phyloP scores from a whole-genome alignment of 2,329 filamentous ascomycete genomes.

The Penicillium thymicola region DNA sequence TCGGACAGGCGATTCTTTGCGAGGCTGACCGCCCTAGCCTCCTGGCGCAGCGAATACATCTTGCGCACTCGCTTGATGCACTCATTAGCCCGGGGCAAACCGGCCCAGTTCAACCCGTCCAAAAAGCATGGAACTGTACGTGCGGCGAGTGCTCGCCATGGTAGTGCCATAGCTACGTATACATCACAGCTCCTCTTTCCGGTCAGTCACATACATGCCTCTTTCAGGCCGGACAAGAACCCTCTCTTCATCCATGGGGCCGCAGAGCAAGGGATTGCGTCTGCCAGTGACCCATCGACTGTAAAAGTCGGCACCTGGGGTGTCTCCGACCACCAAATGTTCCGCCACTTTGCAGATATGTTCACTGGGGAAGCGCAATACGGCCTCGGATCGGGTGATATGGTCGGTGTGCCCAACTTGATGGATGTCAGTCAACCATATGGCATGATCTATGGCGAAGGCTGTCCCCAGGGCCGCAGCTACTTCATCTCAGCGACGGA shows the following conservation, averaged over 20 bases:
- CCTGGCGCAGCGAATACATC: slow-evolving; percentile 95
- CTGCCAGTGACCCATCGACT: slow-evolving; percentile 72
- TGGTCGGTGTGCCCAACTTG: slow-evolving; percentile 73
- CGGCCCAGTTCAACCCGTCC: slow-evolving; percentile 52
- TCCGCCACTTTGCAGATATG: slow-evolving; percentile 74
- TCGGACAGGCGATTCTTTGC: slow-evolving; percentile 77
- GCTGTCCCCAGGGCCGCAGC: slow-evolving; percentile 74
- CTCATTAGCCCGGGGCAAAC: slow-evolving; percentile 78
- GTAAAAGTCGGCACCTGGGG: slow-evolving; percentile 81
- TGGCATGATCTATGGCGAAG: slow-evolving; percentile 81
- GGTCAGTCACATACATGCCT: slow-evolving; percentile 75
- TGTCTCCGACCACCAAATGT: slow-evolving; percentile 68
- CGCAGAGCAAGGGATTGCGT: slow-evolving; percentile 72
- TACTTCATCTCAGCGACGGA: slow-evolving; percentile 75
- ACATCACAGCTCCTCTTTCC: slow-evolving; percentile 77
- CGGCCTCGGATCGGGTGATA: slow-evolving; percentile 72
- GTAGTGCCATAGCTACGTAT: slow-evolving; percentile 76
- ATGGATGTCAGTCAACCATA: slow-evolving; percentile 88
- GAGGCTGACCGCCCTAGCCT: slow-evolving; percentile 76
- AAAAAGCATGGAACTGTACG: slow-evolving; percentile 53
- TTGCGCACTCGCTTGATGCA: slow-evolving; percentile 78
- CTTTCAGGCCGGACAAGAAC: slow-evolving; percentile 69
- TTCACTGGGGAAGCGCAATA: slow-evolving; percentile 71
- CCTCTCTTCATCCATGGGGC: slow-evolving; percentile 81
- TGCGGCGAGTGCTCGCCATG: slow-evolving; percentile 59